A percentile compares a stretch with the other conserved stretches of the same genome.
Conservation (phyloP, 345 rosid genomes). For the Schrenkiella parvula region DNA sequence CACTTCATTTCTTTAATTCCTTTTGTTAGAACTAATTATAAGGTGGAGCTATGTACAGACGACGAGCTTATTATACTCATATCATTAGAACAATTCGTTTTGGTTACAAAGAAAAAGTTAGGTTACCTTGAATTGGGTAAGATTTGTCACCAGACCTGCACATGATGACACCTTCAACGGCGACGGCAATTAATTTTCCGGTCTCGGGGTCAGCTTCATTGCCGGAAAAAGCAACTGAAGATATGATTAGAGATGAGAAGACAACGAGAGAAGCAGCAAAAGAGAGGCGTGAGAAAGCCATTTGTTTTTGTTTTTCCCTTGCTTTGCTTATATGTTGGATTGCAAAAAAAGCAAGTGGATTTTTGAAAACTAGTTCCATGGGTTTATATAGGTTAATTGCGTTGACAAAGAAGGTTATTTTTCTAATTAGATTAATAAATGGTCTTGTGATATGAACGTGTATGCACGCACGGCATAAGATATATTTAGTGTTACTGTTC, state of each 20-base stretch:
- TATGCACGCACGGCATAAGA: constrained; percentile 30
- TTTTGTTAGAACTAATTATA: neutral
- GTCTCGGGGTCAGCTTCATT: constrained; percentile 24
- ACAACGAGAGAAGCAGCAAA: constrained; percentile 25
- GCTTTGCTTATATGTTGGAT: constrained; percentile 6
- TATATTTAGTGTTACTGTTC: neutral
- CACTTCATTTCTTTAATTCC: neutral
- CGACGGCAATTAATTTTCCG: constrained; percentile 33
- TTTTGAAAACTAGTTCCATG: neutral
- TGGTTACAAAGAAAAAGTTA: neutral
- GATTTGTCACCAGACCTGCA: constrained; percentile 44
- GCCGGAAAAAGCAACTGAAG: constrained; percentile 30
- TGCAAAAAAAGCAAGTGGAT: constrained; percentile 26
- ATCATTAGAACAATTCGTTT: neutral
- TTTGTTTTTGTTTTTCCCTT: neutral
- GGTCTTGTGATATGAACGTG: constrained; percentile 24
- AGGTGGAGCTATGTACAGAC: neutral
- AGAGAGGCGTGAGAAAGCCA: constrained; percentile 34
- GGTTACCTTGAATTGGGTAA: constrained; percentile 52
- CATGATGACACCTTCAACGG: constrained; percentile 51
- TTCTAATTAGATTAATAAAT: neutral
- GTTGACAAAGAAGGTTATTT: constrained; percentile 6
- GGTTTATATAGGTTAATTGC: constrained; percentile 13
- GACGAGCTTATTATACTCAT: neutral
- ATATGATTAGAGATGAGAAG: constrained; percentile 32